Base-by-base conservation (phyloP, 495 filamentous ascomycete species). In the Hypoxylon crocopeplum region DNA sequence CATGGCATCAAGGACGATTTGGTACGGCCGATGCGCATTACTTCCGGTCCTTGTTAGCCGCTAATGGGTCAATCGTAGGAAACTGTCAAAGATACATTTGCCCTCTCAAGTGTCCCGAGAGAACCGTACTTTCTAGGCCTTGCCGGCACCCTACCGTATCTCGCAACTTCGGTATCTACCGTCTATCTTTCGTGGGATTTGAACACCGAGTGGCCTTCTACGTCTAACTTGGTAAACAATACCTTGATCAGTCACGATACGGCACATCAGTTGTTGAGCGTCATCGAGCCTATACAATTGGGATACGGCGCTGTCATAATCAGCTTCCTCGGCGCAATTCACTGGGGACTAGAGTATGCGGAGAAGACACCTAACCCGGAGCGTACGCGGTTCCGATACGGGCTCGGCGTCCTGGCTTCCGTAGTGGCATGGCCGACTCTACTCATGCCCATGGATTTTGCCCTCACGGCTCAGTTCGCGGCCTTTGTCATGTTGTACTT, bases 231-330 rank as follows among this genome's bases (percentile, higher is more conserved):
- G 12, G 58, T 77, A 48, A 78, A 78, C 55, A 68, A 37, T 34
- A 37, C 80, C 21, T 67, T 95, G 48, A 73, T 96, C 62, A 83
- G 79, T 39, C 85, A 84, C 41, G 82, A 92, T 39, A 88, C 81
- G 7, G 93, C 93, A 25, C 81, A 87, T 44, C 70, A 88, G 12
- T 75, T 92, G 59, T 80, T 98, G 10, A 83, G 91, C 62, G 72
- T 93, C 36, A 79, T 97, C 32, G 92, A 97, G 75, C 95, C 93
- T 17, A 77, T 97, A 62, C 94, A 98, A 75, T 79, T 98, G 44
- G 94, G 90, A 44, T 97, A 94, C 66, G 94, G 94, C 48, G 94
- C 94, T 37, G 86, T 96, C 45, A 92, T 97, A 64, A 87, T 97
- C 66, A 96, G 92, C 38, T 98, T 98, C 82, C 84, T 98, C 17